These are phyloP conservation scores for Penicillium hordei DNA, from an alignment of 2,329 filamentous ascomycete genomes.

Conservation along the genomic window DNA sequence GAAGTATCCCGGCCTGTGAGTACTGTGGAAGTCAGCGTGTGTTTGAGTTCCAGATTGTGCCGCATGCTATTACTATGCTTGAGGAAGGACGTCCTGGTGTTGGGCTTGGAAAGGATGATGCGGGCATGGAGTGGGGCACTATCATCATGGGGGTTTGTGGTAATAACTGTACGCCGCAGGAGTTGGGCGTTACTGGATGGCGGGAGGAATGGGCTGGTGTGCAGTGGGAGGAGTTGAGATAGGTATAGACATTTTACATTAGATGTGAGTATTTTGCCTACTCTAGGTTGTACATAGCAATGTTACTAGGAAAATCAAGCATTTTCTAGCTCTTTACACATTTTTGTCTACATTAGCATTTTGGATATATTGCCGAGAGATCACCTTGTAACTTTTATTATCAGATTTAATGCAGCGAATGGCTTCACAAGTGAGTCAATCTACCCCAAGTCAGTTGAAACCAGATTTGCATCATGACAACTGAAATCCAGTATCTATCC, in stretches of 20 bases:
- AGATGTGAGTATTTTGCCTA: not conserved
- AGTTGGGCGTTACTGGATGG: conserved; percentile 68
- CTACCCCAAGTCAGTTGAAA: too few relatives aligned
- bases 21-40: conserved; percentile 73
- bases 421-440: too few relatives aligned
- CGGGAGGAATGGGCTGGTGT: conserved; percentile 96
- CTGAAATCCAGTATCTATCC: too few relatives aligned
- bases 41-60: conserved; percentile 91
- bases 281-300: not conserved
- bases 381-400: too few relatives aligned
- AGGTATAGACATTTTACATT: conserved; percentile 1
- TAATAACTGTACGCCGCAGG: conserved; percentile 69
- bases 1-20: conserved; percentile 68
- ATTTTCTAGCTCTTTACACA: not conserved
- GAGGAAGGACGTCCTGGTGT: conserved; percentile 67
- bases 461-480: too few relatives aligned
- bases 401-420: too few relatives aligned
- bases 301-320: not conserved
- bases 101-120: conserved; percentile 61
- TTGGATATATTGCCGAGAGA: not conserved
- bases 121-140: conserved; percentile 97
- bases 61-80: conserved; percentile 83
- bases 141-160: conserved; percentile 83
- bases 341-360: not conserved
- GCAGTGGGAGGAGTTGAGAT: conserved; percentile 80